phyloP scores from a whole-genome alignment of 495 filamentous ascomycete genomes.

The Aspergillus kassunensis region DNA sequence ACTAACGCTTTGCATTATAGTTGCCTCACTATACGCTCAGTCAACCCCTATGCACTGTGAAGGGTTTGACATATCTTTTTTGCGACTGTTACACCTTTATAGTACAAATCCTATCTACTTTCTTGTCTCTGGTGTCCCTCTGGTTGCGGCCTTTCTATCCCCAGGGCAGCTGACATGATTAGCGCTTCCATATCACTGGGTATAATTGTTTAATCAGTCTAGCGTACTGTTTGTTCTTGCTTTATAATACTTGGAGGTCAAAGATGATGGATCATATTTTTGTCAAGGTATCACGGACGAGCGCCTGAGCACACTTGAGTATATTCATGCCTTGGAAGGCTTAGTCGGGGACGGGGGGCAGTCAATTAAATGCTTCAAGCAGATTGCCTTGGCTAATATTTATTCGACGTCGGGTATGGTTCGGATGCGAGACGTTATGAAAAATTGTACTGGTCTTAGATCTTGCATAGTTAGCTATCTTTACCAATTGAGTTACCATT shows the following conservation, averaged over 20 bases:
- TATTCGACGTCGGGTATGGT: slow-evolving; percentile 10
- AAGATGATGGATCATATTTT: slow-evolving; percentile 7
- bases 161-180: slow-evolving; percentile 3
- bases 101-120: slow-evolving; percentile 15
- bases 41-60: slow-evolving; percentile 93
- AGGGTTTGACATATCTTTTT: slow-evolving; percentile 16
- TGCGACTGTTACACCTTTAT: slow-evolving; percentile 20
- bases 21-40: slow-evolving; percentile 93
- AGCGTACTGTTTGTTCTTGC: slow-evolving; percentile 20
- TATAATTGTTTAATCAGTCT: slow-evolving; percentile 25
- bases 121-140: slow-evolving; percentile 8
- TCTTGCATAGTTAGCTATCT: slow-evolving; percentile 23
- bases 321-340: slow-evolving; percentile 11
- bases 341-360: not conserved
- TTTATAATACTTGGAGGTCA: slow-evolving; percentile 16
- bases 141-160: slow-evolving; percentile 28
- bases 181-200: slow-evolving; percentile 6
- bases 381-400: slow-evolving; percentile 5
- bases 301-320: slow-evolving; percentile 7
- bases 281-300: slow-evolving; percentile 4
- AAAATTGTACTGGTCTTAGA: slow-evolving; percentile 25
- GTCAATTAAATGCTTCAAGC: slow-evolving; percentile 6
- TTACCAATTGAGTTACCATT: slow-evolving; percentile 12
- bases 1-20: slow-evolving; percentile 41
- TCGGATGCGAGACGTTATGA: slow-evolving; percentile 11